Conservation (phyloP, 2,329 filamentous ascomycete species). For the Hypoxylon sp. region DNA sequence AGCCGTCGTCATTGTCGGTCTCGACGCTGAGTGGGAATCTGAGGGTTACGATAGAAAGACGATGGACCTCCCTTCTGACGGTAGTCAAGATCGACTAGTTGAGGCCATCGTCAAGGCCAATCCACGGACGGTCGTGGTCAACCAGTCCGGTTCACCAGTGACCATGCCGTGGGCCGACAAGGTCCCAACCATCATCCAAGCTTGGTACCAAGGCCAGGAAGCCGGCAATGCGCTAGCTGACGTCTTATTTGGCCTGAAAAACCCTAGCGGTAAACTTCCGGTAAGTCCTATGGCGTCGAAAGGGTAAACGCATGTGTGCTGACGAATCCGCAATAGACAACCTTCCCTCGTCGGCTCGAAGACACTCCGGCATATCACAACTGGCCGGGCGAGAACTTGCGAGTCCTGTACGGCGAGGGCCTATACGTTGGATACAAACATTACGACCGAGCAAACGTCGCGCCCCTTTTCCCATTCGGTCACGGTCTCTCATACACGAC, state of each 20-base stretch:
- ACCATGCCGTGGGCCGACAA: slow-evolving; percentile 73
- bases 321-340: slow-evolving; percentile 54
- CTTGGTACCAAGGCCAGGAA: slow-evolving; percentile 76
- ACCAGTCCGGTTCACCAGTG: slow-evolving; percentile 73
- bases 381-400: slow-evolving; percentile 74
- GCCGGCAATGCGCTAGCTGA: slow-evolving; percentile 73
- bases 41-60: slow-evolving; percentile 73
- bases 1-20: slow-evolving; percentile 72
- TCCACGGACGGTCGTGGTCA: slow-evolving; percentile 71
- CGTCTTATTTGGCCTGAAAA: slow-evolving; percentile 68
- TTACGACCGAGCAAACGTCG: slow-evolving; percentile 68
- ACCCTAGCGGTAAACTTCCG: slow-evolving; percentile 73
- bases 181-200: slow-evolving; percentile 72
- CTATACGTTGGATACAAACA: slow-evolving; percentile 77
- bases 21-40: slow-evolving; percentile 79
- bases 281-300: slow-evolving; percentile 46
- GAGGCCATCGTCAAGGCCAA: slow-evolving; percentile 69
- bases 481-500: slow-evolving; percentile 77
- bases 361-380: slow-evolving; percentile 76
- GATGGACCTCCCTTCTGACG: slow-evolving; percentile 65
- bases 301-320: slow-evolving; percentile 13
- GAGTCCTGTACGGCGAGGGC: slow-evolving; percentile 75
- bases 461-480: slow-evolving; percentile 74
- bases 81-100: slow-evolving; percentile 68
- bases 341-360: slow-evolving; percentile 69